phyloP scores from a whole-genome alignment of 2,329 filamentous ascomycete species.

The Cyphellophora attinorum region DNA sequence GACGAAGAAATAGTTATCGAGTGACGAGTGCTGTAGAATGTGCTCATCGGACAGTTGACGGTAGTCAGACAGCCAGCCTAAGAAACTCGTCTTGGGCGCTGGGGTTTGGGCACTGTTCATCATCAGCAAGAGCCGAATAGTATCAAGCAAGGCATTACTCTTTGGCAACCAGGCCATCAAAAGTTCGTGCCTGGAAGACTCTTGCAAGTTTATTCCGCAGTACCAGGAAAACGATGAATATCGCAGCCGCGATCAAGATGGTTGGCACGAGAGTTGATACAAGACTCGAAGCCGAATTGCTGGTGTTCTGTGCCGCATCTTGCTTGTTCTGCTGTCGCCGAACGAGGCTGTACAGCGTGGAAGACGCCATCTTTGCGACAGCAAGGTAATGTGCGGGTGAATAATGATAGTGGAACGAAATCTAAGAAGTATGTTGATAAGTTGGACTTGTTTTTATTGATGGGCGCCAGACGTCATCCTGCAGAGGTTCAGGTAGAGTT shows the following conservation, averaged over 20 bases:
- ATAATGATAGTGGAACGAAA: too few species aligned
- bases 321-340: too few species aligned
- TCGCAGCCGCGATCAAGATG: conserved; percentile 32
- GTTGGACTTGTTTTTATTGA: too few species aligned
- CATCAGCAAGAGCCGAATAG: conserved; percentile 11
- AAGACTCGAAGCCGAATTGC: conserved; percentile 16
- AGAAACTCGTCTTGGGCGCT: conserved; percentile 11
- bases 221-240: conserved; percentile 36
- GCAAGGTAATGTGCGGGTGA: too few species aligned
- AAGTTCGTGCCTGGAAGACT: conserved; percentile 36
- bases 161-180: conserved; percentile 31
- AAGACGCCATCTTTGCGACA: too few species aligned
- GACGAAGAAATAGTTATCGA: conserved; percentile 87
- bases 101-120: conserved; percentile 15
- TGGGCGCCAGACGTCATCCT: too few species aligned
- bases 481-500: too few species aligned
- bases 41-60: conserved; percentile 58
- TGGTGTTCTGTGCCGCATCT: background rate
- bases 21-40: conserved; percentile 79
- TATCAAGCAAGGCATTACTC: conserved; percentile 22
- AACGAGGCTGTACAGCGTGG: too few species aligned
- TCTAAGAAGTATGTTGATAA: too few species aligned
- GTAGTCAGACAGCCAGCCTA: conserved; percentile 28
- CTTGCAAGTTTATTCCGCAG: conserved; percentile 34
- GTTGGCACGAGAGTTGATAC: conserved; percentile 40